Conservation (phyloP, 805 yeast genomes). For the Teunomyces atbi region DNA sequence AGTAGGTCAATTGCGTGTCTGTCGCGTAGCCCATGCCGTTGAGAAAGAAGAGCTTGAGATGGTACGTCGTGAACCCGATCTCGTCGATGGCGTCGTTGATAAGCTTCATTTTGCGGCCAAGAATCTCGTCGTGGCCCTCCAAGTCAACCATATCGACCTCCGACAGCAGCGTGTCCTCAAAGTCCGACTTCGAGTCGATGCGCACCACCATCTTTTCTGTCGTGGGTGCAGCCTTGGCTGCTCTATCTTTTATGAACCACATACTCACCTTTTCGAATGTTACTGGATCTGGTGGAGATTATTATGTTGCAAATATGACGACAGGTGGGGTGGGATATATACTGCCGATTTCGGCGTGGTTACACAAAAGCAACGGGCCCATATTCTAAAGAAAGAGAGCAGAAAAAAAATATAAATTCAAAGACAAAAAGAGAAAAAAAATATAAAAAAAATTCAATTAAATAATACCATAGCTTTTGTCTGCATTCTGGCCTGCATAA, state of each 20-base stretch:
- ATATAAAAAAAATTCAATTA: too few species aligned
- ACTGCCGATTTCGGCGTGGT: background rate
- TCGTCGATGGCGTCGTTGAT: constrained; percentile 34
- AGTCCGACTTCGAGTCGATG: constrained; percentile 7
- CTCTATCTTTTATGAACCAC: constrained; percentile 2
- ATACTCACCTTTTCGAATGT: background rate
- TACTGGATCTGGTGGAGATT: background rate
- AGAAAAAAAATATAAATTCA: background rate
- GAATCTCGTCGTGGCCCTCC: constrained; percentile 13
- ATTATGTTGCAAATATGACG: background rate
- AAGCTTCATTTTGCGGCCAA: constrained; percentile 25
- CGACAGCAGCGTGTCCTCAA: constrained; percentile 8
- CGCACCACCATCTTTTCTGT: constrained; percentile 6
- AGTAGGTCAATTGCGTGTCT: constrained; percentile 48
- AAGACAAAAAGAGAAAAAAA: too few species aligned
- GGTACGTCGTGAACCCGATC: constrained; percentile 49
- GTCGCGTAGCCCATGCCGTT: constrained; percentile 40
- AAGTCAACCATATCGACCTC: constrained; percentile 14
- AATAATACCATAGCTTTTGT: too few species aligned
- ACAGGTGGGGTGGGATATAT: constrained; percentile 2
- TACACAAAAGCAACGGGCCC: background rate
- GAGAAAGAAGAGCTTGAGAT: constrained; percentile 31
- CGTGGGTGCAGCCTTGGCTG: background rate
- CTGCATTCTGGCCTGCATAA: too few species aligned
- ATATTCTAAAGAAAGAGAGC: background rate